These are phyloP conservation scores for Penicillium brasilianum DNA, from an alignment of 2,329 filamentous ascomycete species.

Conservation along the genomic window DNA sequence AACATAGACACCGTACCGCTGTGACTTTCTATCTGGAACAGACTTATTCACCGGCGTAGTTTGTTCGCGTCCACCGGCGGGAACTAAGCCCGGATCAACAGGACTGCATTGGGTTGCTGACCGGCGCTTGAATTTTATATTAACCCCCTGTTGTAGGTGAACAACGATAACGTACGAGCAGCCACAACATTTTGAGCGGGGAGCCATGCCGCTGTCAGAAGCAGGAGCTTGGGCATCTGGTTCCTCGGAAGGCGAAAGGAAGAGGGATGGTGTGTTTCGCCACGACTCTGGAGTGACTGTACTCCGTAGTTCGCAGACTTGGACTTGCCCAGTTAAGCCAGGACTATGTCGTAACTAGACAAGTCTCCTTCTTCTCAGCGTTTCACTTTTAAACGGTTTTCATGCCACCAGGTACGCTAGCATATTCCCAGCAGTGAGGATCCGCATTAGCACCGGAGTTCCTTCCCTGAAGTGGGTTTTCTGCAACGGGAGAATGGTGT, in stretches of 20 bases:
- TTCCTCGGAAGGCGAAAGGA: background rate
- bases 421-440: background rate
- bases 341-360: background rate
- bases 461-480: constrained; percentile 19
- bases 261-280: background rate
- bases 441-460: constrained; percentile 8
- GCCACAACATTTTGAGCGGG: background rate
- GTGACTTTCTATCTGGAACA: background rate
- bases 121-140: background rate
- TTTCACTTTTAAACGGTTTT: background rate
- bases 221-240: constrained; percentile 12
- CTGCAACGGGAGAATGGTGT: constrained; percentile 13
- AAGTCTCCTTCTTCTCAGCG: background rate
- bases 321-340: background rate
- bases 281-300: background rate
- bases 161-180: background rate
- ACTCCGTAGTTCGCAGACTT: background rate
- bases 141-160: background rate
- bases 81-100: background rate
- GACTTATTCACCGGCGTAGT: background rate
- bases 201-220: constrained; percentile 5
- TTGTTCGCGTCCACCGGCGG: background rate
- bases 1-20: background rate
- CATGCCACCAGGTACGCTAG: background rate
- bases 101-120: background rate